These are phyloP conservation scores for Curvularia spicifera DNA, from an alignment of 2,329 filamentous ascomycete species.

Conservation along the genomic window DNA sequence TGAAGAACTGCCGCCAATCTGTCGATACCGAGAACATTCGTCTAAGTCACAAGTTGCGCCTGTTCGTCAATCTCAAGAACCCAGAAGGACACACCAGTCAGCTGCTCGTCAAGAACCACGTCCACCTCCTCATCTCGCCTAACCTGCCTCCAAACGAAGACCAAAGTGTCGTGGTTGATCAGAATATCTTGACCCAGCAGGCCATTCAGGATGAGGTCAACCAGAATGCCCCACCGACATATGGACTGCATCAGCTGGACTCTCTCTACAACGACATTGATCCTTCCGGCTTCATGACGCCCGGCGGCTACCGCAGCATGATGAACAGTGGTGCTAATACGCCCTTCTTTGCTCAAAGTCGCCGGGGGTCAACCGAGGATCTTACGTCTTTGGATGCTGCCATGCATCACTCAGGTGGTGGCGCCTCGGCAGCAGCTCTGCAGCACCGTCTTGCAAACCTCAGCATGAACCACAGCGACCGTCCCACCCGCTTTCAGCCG, in stretches of 20 bases:
- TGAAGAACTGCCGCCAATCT: slow-evolving; percentile 87
- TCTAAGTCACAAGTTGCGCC: slow-evolving; percentile 88
- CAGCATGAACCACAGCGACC: slow-evolving; percentile 47
- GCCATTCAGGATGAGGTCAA: slow-evolving; percentile 63
- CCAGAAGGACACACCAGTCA: slow-evolving; percentile 95
- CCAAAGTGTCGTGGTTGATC: slow-evolving; percentile 68
- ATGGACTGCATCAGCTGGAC: slow-evolving; percentile 88
- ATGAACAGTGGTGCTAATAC: slow-evolving; percentile 67
- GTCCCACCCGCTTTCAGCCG: slow-evolving; percentile 32
- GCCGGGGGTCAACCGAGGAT: slow-evolving; percentile 82
- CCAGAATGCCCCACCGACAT: slow-evolving; percentile 83
- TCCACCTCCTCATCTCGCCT: slow-evolving; percentile 94
- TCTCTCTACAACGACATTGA: slow-evolving; percentile 90
- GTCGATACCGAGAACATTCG: slow-evolving; percentile 89
- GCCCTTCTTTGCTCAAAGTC: slow-evolving; percentile 73
- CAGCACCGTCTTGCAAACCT: slow-evolving; percentile 71
- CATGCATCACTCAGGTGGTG: slow-evolving; percentile 44
- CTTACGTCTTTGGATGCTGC: slow-evolving; percentile 64
- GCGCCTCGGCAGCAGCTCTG: slow-evolving; percentile 65
- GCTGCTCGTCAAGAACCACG: slow-evolving; percentile 86
- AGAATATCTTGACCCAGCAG: slow-evolving; percentile 45
- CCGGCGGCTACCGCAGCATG: slow-evolving; percentile 66
- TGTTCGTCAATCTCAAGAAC: slow-evolving; percentile 90
- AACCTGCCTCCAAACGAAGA: slow-evolving; percentile 88
- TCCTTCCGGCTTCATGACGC: slow-evolving; percentile 78